Evolutionary conservation across 257 asterid species (phyloP), one percentile per base, ranked within the genome.

Genomic region (Nicotiana benthamiana): DNA sequence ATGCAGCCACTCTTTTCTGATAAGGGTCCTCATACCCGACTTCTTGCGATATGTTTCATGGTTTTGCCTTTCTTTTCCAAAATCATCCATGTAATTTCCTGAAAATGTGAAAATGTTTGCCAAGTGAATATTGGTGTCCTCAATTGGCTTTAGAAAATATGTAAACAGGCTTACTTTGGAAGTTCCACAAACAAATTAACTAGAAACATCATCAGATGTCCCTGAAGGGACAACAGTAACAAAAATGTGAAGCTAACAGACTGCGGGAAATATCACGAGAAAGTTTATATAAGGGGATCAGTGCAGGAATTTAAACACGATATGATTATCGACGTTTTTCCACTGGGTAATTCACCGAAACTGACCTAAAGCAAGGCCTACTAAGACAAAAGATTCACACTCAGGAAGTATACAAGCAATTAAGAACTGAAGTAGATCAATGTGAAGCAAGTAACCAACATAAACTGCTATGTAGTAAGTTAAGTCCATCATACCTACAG

Each of bases 1-100:
- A 74, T 74, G 79, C 79, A 74, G 59, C 61, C 56, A 51, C 15
- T 74, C 62, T 74, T 74, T 74, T 74, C 62, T 74, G 79, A 74
- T 48, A 51, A 74, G 62, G 79, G 62, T 74, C 62, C 59, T 74
- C 79, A 74, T 74, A 15, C 43, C 62, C 0, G 79, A 74, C 62
- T 74, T 74, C 79, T 18, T 74, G 61, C 16, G 62, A 51, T 36
- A 26, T 26, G 54, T 74, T 26, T 74, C 62, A 26, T 43, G 24
- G 62, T 48, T 74, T 22, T 8, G 12, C 79, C 26, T 74, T 74
- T 48, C 79, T 74, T 26, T 74, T 48, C 61, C 28, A 26, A 74
- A 74, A 48, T 51, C 62, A 74, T 74, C 79, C 79, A 74, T 74
- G 79, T 74, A 48, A 2, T 51, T 51, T 51, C 79, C 79, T 74